Evolutionary conservation across 441 rosid species (phyloP), one percentile per base, ranked within the genome.

Genomic region (Melastoma candidum): DNA sequence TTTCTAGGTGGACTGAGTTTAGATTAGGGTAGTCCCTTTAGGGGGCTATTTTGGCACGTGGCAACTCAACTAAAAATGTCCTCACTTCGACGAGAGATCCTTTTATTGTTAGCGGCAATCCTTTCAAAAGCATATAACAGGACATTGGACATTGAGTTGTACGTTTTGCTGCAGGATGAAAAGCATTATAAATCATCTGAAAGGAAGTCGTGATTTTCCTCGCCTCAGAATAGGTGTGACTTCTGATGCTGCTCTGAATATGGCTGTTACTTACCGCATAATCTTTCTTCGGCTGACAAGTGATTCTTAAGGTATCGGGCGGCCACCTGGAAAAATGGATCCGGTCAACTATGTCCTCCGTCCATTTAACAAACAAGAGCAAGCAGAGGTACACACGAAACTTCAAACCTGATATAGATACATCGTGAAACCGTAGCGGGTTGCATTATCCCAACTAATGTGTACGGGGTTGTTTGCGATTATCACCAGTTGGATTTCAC

Each of bases 271-370:
- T 53, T 29, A 24, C 47, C 14, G 12, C 54, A 24, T 36, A 24
- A 26, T 36, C 29, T 52, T 43, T 13, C 7, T 52, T 52, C 29
- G 36, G 11, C 36, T 0, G 12, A 36, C 24, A 43, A 36, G 0
- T 0, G 36, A 44, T 52, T 24, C 26, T 12, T 12, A 51, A 85
- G 98, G 98, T 47, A 89, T 86, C n/a, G 98, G 98, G 48, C 77
- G 96, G 26, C 98, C 98, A 51, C 96, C 90, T 51, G 97, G 99
- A 48, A 89, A 75, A 76, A 93, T 86, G 93, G 85, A 84, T 66
- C 49, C 87, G 3, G 76, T 63, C 26, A 82, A 54, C 65, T 84
- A 71, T 64, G 99, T 93, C 56, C 76, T 93, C 44, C 79, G 82
- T 9, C 80, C 86, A 12, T 89, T 93, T 69, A 78, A 50, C 46